phyloP scores from a whole-genome alignment of 192 early-diverging fungal species.

The Helicostylum pulchrum region DNA sequence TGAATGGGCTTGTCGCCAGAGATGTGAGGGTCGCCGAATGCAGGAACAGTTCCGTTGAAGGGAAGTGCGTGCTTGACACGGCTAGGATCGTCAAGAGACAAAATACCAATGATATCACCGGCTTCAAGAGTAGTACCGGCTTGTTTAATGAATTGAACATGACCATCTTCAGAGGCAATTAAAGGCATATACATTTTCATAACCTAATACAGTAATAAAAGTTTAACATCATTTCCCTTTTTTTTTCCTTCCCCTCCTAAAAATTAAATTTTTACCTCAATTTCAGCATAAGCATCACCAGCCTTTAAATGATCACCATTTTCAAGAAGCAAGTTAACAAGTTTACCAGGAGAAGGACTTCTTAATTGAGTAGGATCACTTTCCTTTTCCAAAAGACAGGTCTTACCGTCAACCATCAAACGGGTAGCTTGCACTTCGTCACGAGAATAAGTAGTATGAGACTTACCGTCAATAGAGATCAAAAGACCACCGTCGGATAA shows the following conservation, averaged over 20 bases:
- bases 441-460: slow-evolving; percentile 88
- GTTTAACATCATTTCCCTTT: slow-evolving; percentile 6
- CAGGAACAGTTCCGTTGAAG: slow-evolving; percentile 72
- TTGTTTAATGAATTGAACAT: slow-evolving; percentile 87
- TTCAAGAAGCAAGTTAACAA: slow-evolving; percentile 90
- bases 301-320: slow-evolving; percentile 86
- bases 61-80: slow-evolving; percentile 85
- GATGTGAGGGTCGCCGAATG: slow-evolving; percentile 75
- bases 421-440: slow-evolving; percentile 87
- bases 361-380: slow-evolving; percentile 96
- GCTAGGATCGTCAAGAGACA: slow-evolving; percentile 92
- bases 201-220: slow-evolving; percentile 52
- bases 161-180: slow-evolving; percentile 84
- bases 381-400: slow-evolving; percentile 91
- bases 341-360: slow-evolving; percentile 94
- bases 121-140: slow-evolving; percentile 77
- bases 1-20: slow-evolving; percentile 89
- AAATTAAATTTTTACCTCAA: slow-evolving; percentile 81
- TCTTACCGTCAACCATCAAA: slow-evolving; percentile 89
- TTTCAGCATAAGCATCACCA: slow-evolving; percentile 95
- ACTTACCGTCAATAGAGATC: slow-evolving; percentile 83
- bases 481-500: slow-evolving; percentile 92
- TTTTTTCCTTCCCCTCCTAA: too few relatives aligned
- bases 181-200: slow-evolving; percentile 99
- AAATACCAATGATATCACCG: slow-evolving; percentile 91